Base-by-base conservation (phyloP, 768 basidiomycete genomes). In the Macrolepiota dolichaula region DNA sequence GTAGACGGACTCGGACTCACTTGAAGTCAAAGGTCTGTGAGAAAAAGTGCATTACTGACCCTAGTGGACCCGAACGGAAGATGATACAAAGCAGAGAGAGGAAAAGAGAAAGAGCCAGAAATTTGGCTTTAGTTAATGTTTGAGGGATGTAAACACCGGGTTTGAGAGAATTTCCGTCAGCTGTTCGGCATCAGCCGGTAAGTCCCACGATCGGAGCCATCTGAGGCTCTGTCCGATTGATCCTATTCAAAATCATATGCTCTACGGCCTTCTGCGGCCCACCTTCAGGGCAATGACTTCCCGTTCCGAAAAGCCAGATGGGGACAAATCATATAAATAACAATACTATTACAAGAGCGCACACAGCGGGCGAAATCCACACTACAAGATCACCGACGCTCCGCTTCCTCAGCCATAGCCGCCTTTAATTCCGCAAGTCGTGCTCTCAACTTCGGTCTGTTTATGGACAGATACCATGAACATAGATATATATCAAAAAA, bases 1-100 rank as follows among this genome's bases (percentile, higher is more conserved):
- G 29, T 59, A 47, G 51, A n/a, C 13, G 29, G 58, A n/a, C 22
- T 46, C 29, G 57, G 37, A 82, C 89, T 72, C 69, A 94, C 92
- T 92, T 89, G 71, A 92, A 94, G 69, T 84, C 83, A 73, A 88
- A 92, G n/a, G 80, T 72, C 71, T 93, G 91, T 15, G 89, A 91
- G 76, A 93, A 91, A 76, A 93, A 90, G 73, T 92, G 91, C 91
- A 94, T 93, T 70, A 66, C 61, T n/a, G 27, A 42, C 60, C 32
- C 40, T n/a, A 55, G 36, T 40, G 40, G 37, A 55, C 49, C 44
- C 54, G 50, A 57, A 46, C 25, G 27, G n/a, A 50, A 47, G 61
- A 62, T 51, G 55, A 46, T 52, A 62, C 52, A 60, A 49, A 36
- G 47, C 19, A 57, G 42, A 53, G 51, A 54, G 50, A 52, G 58